Conservation (phyloP, 2,329 filamentous ascomycete genomes). For the Metarhizium humberi region DNA sequence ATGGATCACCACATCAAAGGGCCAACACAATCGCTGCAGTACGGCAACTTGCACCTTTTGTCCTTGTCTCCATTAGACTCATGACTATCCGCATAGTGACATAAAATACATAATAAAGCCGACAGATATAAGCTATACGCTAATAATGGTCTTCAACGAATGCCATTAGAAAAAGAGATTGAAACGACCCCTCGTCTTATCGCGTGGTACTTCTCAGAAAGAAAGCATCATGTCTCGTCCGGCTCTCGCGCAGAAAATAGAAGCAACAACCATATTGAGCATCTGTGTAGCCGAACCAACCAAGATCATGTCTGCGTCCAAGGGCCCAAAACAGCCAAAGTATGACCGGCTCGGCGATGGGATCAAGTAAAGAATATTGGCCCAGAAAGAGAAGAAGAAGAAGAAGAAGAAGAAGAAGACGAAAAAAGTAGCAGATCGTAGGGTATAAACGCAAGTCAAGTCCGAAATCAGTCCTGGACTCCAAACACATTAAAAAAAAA, state of each 20-base stretch:
- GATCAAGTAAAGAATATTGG: not conserved
- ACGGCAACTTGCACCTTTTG: not conserved
- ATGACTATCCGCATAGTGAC: conserved; percentile 1
- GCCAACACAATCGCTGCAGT: not conserved
- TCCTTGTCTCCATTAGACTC: not conserved
- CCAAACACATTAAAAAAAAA: not conserved
- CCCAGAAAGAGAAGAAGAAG: not conserved
- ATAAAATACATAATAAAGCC: conserved; percentile 1
- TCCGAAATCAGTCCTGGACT: conserved; percentile 9
- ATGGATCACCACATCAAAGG: not conserved
- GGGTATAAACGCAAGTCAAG: conserved; percentile 8
- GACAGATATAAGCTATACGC: conserved; percentile 1
- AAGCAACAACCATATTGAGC: not conserved
- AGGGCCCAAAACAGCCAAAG: no score
- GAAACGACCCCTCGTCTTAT: not conserved
- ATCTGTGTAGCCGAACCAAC: not conserved
- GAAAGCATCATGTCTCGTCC: not conserved
- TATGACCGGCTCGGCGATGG: no score
- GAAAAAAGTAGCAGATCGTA: conserved; percentile 5
- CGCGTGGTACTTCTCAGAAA: not conserved
- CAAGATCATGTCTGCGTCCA: not conserved
- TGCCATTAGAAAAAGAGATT: not conserved
- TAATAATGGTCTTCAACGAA: not conserved
- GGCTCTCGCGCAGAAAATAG: not conserved
- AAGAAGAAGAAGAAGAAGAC: not conserved